Conservation (phyloP, 208 protist species). For the Crithidia brevicula region DNA sequence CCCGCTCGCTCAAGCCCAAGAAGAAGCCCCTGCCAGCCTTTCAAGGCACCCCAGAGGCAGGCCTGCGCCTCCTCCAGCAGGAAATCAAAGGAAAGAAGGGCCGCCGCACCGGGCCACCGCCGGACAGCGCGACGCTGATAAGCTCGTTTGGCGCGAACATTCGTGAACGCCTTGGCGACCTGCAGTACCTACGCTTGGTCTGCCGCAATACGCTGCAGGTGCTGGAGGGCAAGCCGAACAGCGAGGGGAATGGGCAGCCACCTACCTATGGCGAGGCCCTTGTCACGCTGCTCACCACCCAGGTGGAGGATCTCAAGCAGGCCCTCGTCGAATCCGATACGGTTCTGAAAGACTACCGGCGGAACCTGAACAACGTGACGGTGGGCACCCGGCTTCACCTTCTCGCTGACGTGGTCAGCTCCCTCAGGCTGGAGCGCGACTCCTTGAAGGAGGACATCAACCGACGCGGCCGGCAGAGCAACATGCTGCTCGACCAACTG, state of each 20-base stretch:
- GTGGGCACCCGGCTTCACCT: constrained; percentile 45
- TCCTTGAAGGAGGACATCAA: constrained; percentile 51
- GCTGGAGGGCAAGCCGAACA: constrained; percentile 42
- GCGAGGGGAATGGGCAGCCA: constrained; percentile 16
- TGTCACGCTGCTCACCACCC: constrained; percentile 27
- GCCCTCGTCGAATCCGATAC: constrained; percentile 53
- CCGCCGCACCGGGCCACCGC: constrained; percentile 23
- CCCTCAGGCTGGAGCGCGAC: constrained; percentile 45
- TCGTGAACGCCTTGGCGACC: constrained; percentile 39
- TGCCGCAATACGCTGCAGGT: constrained; percentile 39
- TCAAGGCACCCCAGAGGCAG: constrained; percentile 19
- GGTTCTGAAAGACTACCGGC: constrained; percentile 23
- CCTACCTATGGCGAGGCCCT: constrained; percentile 23
- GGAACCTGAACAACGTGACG: constrained; percentile 18
- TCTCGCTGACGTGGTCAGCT: constrained; percentile 38
- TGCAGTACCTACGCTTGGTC: constrained; percentile 46
- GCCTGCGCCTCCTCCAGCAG: constrained; percentile 32
- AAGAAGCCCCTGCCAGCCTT: constrained; percentile 53
- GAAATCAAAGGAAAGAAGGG: constrained; percentile 20
- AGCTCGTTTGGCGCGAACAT: constrained; percentile 16
- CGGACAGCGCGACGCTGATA: neutral
- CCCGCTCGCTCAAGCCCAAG: constrained; percentile 51
- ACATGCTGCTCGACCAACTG: constrained; percentile 32
- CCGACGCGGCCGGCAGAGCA: constrained; percentile 37
- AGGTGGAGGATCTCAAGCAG: constrained; percentile 51